These are phyloP conservation scores for Podila minutissima DNA, from an alignment of 192 early-diverging fungal genomes.

Conservation along the genomic window DNA sequence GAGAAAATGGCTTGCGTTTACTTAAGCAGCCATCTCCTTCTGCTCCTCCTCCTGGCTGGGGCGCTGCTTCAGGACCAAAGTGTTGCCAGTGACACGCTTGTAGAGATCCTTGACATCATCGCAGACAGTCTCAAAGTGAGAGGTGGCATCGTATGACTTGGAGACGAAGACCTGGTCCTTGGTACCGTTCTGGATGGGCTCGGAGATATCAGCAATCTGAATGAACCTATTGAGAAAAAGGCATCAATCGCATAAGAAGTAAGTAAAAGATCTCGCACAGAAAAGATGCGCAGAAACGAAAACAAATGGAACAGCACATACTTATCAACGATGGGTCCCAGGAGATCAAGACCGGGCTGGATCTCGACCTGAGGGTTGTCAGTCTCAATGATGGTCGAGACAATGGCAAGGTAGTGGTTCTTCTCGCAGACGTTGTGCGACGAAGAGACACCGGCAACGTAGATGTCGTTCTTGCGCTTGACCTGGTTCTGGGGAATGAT, in stretches of 20 bases:
- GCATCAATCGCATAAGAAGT: neutral
- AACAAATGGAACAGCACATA: slow-evolving; percentile 29
- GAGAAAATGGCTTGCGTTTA: neutral
- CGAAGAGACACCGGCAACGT: slow-evolving; percentile 89
- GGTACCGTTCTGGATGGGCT: slow-evolving; percentile 86
- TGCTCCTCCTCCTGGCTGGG: slow-evolving; percentile 65
- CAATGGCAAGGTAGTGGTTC: slow-evolving; percentile 93
- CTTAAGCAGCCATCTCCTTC: slow-evolving; percentile 47
- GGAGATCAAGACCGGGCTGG: slow-evolving; percentile 84
- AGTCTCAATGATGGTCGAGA: slow-evolving; percentile 97
- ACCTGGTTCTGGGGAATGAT: slow-evolving; percentile 99
- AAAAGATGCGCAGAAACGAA: neutral
- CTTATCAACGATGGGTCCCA: slow-evolving; percentile 92
- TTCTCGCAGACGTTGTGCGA: slow-evolving; percentile 94
- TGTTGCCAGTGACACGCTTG: slow-evolving; percentile 78
- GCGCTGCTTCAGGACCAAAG: slow-evolving; percentile 81
- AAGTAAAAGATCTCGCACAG: neutral
- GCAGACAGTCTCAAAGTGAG: slow-evolving; percentile 98
- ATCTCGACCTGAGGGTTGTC: slow-evolving; percentile 91
- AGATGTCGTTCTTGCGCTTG: slow-evolving; percentile 94
- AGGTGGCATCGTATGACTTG: slow-evolving; percentile 97
- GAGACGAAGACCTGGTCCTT: slow-evolving; percentile 89
- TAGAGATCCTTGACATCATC: slow-evolving; percentile 97
- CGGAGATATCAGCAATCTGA: slow-evolving; percentile 83
- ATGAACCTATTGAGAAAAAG: slow-evolving; percentile 70